Base-by-base conservation (phyloP, 2,329 filamentous ascomycete species). In the Elsinoe australis region DNA sequence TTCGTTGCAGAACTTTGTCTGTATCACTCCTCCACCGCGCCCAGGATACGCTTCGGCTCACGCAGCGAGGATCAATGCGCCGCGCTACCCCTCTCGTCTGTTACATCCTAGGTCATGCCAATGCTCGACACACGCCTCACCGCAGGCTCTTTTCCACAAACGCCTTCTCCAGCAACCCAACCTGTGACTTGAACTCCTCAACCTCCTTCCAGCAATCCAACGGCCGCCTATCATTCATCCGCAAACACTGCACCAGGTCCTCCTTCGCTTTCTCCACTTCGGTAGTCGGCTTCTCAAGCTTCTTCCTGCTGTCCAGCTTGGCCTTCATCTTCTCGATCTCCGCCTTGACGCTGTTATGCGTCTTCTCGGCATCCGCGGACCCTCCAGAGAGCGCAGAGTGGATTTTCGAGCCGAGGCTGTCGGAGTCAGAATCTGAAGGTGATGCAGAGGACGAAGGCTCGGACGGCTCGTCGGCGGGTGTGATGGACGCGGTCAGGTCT, bases 141-240 rank as follows among this genome's bases (percentile, higher is more conserved):
- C 67, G 56, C 50, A 86, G 76, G 49, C 94, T 80, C 70, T 82
- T 87, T 62, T 94, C 83, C 28, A 95, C 87, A 79, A 94, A 96
- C 19, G 74, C 75, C 68, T 80, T 83, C 77, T 95, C 90, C 67
- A 95, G 67, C 70, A 79, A 80, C 57, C 85, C 80, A 44, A 96
- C 89, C 74, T 94, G 87, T 59, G 78, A 76, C 78, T 89, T 94
- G 68, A 96, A 96, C 15, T 73, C 74, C 71, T 94, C 84, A 18
- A 95, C 87, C 76, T 95, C 88, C 67, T 82, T 77, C 85, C 86
- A 95, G 76, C 90, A 96, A 72, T 95, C 86, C 63, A 95, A 72
- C 64, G 90, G 89, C 65, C 87, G 78, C 55, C 87, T 76, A 68
- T 95, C 89, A 66, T 95, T 83, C 61, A 83, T 75, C 53, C 85